Evolutionary conservation across 768 basidiomycete species (phyloP).

Genomic region (Hygrocybe punicea): DNA sequence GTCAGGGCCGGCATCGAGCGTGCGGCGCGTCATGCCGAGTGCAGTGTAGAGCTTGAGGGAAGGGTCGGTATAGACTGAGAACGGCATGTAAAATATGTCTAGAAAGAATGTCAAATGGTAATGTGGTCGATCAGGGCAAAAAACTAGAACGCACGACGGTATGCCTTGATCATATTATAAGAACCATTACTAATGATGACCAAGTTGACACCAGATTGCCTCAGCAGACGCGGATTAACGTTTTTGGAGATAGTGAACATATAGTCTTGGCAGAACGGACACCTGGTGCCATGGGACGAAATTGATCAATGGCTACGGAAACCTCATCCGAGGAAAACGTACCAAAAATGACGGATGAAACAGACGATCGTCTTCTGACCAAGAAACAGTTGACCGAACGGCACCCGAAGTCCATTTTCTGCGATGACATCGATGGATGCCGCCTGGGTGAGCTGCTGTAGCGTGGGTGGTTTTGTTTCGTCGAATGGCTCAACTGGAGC

Average conservation of each 20-base stretch:
- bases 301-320: background rate
- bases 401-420: slow-evolving; percentile 60
- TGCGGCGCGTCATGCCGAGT: slow-evolving; percentile 59
- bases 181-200: slow-evolving; percentile 80
- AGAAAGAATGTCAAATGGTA: slow-evolving; percentile 17
- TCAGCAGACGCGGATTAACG: slow-evolving; percentile 44
- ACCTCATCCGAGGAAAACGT: background rate
- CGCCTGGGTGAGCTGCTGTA: slow-evolving; percentile 56
- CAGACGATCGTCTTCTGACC: slow-evolving; percentile 60
- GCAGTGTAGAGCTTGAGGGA: slow-evolving; percentile 61
- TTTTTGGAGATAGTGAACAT: slow-evolving; percentile 58
- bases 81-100: slow-evolving; percentile 71
- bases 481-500: slow-evolving; percentile 5
- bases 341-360: slow-evolving; percentile 87
- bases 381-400: slow-evolving; percentile 66
- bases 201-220: slow-evolving; percentile 43
- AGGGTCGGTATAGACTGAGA: slow-evolving; percentile 79
- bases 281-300: slow-evolving; percentile 26
- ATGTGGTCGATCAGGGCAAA: background rate
- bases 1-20: background rate
- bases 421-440: slow-evolving; percentile 61
- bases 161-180: slow-evolving; percentile 70
- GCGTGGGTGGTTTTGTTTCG: slow-evolving; percentile 47
- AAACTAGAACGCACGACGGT: slow-evolving; percentile 25
- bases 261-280: slow-evolving; percentile 85